Percentiles rank a stretch among this genome's conserved stretches.
phyloP scores from a whole-genome alignment of 768 basidiomycete genomes.

The Xanthoconium purpureum region DNA sequence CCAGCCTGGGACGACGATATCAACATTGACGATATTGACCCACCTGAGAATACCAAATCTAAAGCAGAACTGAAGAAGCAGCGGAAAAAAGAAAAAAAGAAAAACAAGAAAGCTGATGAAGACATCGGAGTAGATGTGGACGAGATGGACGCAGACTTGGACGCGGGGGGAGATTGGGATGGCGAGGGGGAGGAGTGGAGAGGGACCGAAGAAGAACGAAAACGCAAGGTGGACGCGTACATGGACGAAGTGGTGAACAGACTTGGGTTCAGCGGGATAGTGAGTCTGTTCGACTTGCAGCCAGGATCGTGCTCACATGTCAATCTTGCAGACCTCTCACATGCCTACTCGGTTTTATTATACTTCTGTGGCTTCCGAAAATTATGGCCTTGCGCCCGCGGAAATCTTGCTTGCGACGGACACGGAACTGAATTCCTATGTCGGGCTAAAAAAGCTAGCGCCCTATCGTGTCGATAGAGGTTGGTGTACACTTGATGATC shows the following conservation, averaged over 20 bases:
- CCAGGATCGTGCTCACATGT: neutral
- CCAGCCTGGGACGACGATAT: conserved; percentile 93
- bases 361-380: conserved; percentile 57
- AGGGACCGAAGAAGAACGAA: conserved; percentile 88
- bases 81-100: conserved; percentile 55
- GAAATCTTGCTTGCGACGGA: conserved; percentile 93
- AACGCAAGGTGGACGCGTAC: conserved; percentile 77
- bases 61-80: conserved; percentile 23
- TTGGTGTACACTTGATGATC: conserved; percentile 10
- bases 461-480: conserved; percentile 70
- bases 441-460: conserved; percentile 86
- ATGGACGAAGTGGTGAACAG: conserved; percentile 83
- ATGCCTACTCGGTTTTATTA: conserved; percentile 94
- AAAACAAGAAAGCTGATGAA: conserved; percentile 32
- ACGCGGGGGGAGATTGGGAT: conserved; percentile 38
- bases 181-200: conserved; percentile 69
- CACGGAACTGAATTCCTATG: conserved; percentile 87
- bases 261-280: conserved; percentile 95
- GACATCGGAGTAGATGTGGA: conserved; percentile 48
- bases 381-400: conserved; percentile 69
- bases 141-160: conserved; percentile 58
- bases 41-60: conserved; percentile 32
- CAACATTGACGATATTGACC: conserved; percentile 65
- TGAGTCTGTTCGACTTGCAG: conserved; percentile 36
- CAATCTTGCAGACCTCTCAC: conserved; percentile 68